A percentile compares a stretch with the other conserved stretches of the same genome.
Evolutionary conservation across 2,329 filamentous ascomycete species (phyloP).

Genomic region (Lasiodiplodia theobromae): DNA sequence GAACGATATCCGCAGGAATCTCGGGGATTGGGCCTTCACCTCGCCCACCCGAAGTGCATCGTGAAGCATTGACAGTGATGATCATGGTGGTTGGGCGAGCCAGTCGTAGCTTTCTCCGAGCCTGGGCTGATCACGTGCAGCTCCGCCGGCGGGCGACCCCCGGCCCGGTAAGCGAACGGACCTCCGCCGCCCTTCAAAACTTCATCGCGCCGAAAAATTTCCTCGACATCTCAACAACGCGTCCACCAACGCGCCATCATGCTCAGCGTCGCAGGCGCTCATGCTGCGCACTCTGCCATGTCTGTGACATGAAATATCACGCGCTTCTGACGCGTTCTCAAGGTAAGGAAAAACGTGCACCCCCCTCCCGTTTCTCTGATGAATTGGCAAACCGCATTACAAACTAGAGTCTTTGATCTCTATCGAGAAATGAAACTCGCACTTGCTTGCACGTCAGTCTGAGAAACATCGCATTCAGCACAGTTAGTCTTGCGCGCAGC

Average conservation of each 20-base stretch:
- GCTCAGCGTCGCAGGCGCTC: not conserved
- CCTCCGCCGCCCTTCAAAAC: slow-evolving; percentile 1
- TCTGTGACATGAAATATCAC: not conserved
- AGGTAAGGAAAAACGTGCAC: not conserved
- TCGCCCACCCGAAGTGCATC: not conserved
- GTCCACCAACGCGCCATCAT: slow-evolving; percentile 13
- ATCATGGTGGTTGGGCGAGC: slow-evolving; percentile 5
- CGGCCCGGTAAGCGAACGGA: slow-evolving; percentile 28
- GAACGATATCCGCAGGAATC: slow-evolving; percentile 9
- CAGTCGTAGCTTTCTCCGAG: not conserved
- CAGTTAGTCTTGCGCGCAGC: not conserved
- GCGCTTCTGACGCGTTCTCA: not conserved
- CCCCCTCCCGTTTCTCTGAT: slow-evolving; percentile 41
- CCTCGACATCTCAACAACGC: slow-evolving; percentile 13
- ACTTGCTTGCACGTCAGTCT: slow-evolving; percentile 54
- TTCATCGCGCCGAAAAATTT: slow-evolving; percentile 21
- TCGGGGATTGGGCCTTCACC: not conserved
- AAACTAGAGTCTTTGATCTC: slow-evolving; percentile 57
- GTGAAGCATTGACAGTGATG: not conserved
- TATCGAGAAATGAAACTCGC: slow-evolving; percentile 50
- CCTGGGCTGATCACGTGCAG: slow-evolving; percentile 10
- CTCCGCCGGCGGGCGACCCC: not conserved
- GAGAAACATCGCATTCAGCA: slow-evolving; percentile 37
- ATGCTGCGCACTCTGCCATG: not conserved
- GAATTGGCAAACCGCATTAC: slow-evolving; percentile 48